These are phyloP conservation scores for Pleomassaria siparia DNA, from an alignment of 2,329 filamentous ascomycete species.

Conservation along the genomic window DNA sequence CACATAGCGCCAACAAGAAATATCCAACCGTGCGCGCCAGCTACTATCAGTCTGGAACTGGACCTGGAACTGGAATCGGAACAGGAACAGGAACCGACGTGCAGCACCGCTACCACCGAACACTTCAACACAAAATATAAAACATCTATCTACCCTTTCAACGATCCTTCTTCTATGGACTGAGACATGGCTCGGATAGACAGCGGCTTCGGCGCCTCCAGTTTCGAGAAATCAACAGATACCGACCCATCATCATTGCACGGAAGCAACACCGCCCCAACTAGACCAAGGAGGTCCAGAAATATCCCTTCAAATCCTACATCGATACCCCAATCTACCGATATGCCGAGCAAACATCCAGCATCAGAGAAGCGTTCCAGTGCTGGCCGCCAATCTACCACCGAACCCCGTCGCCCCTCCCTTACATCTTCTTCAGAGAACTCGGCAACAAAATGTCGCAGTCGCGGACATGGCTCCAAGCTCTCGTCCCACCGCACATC, in stretches of 20 bases:
- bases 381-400: constrained; percentile 10
- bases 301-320: constrained; percentile 10
- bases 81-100: no score
- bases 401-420: constrained; percentile 11
- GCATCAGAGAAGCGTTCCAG: constrained; percentile 26
- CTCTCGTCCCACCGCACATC: constrained; percentile 40
- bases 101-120: neutral
- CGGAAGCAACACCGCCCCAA: constrained; percentile 28
- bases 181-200: constrained; percentile 38
- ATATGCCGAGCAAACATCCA: constrained; percentile 19
- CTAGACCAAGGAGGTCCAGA: constrained; percentile 19
- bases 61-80: neutral
- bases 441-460: constrained; percentile 29
- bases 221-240: constrained; percentile 18
- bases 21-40: neutral
- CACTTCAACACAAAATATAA: neutral
- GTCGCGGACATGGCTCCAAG: constrained; percentile 31
- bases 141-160: neutral
- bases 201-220: constrained; percentile 34
- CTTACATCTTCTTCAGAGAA: constrained; percentile 30
- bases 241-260: constrained; percentile 15
- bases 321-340: constrained; percentile 7
- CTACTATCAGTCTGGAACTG: no score
- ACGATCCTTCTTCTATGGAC: constrained; percentile 15
- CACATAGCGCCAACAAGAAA: neutral